Base-by-base conservation (phyloP, 2,329 filamentous ascomycete species). In the Lecanosticta acicola region DNA sequence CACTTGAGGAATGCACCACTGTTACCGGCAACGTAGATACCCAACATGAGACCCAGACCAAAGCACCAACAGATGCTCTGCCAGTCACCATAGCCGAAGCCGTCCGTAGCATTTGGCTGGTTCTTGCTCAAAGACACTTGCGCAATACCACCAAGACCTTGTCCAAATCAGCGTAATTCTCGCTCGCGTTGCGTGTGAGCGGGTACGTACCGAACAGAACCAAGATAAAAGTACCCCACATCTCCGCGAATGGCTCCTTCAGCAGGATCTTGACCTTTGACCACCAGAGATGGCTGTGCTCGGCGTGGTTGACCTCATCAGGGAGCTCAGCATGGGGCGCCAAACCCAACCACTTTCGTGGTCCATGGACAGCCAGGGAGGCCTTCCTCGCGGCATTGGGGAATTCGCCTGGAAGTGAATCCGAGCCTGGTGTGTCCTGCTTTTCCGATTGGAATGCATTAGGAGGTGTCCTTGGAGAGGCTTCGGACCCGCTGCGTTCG, bases 31-130 rank as follows among this genome's bases (percentile, higher is more conserved):
- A 59, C 56, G 43, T 66, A 66, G 20, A 64, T 64, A 80, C 81
- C 81, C 3, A 85, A 70, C 79, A 84, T 85, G 51, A 84, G 78
- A 9, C 78, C 82, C 16, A 85, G 66, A 33, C 80, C 76, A 61
- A 66, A 70, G 32, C 68, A 69, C 69, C 70, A 72, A 11, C 62
- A 66, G 20, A 72, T 69, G 11, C 57, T 64, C 42, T 69, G 65
- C 52, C 71, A 72, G 10, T 57, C 43, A 3, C 70, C 70, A 40
- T 66, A 73, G 0, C 69, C 69, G 21, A 65, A 60, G 0, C 64
- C 68, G 3, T 70, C 69, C 3, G 68, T 68, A 8, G 61, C 61
- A 4, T 53, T 56, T 33, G 68, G 58, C 19, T 37, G 36, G 0
- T 63, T 62, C 1, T 61, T 59, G 18, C 64, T 67, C 16, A 73